Evolutionary conservation across 768 basidiomycete species (phyloP).

Genomic region (Kwoniella europaea): DNA sequence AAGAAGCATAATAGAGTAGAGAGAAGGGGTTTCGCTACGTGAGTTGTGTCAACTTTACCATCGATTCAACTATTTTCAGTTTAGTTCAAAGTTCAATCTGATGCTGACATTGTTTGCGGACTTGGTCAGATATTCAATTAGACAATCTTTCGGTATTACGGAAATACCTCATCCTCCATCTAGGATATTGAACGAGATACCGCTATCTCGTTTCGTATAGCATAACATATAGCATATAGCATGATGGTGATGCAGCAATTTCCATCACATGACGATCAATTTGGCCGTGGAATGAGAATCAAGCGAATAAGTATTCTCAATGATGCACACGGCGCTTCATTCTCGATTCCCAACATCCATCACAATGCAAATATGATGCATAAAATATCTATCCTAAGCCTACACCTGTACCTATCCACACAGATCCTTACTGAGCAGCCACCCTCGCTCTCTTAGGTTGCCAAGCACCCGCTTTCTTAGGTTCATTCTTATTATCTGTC

Average conservation of each 20-base stretch:
- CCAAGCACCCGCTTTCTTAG: constrained; percentile 23
- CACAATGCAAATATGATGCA: not conserved
- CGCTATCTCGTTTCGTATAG: constrained; percentile 6
- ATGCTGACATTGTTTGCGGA: not conserved
- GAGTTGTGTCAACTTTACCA: constrained; percentile 7
- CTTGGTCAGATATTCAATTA: not conserved
- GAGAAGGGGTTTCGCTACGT: constrained; percentile 62
- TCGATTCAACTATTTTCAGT: no score
- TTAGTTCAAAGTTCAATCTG: not conserved
- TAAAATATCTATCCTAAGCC: not conserved
- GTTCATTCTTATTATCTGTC: constrained; percentile 8
- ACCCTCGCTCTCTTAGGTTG: constrained; percentile 27
- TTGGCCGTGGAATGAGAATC: no score
- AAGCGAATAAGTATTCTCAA: no score
- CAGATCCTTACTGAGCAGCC: constrained; percentile 20
- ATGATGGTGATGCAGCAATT: not conserved
- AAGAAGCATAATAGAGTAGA: constrained; percentile 86
- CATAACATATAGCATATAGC: not conserved
- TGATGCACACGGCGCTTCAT: no score
- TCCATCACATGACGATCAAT: no score
- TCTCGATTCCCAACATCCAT: no score
- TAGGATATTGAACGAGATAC: not conserved
- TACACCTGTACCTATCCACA: not conserved
- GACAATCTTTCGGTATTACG: constrained; percentile 2
- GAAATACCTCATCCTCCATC: constrained; percentile 6